phyloP scores from a whole-genome alignment of 2,329 filamentous ascomycete species.

The Fusarium sp. region DNA sequence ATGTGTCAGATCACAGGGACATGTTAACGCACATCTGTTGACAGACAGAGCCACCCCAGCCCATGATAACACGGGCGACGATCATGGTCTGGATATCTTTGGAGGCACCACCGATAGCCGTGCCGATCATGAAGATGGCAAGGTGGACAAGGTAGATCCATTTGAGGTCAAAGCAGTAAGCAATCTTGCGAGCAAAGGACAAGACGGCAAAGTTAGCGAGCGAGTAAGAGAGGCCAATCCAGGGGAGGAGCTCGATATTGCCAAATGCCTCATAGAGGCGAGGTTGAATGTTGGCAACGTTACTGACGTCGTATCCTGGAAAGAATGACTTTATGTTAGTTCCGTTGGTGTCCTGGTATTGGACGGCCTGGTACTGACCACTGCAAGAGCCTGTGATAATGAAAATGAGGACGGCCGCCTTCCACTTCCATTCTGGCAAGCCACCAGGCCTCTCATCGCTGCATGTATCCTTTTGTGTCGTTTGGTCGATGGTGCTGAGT shows the following conservation, averaged over 20 bases:
- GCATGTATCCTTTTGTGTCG: not conserved
- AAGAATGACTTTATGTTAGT: not conserved
- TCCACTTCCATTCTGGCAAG: not conserved
- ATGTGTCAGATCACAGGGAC: not conserved
- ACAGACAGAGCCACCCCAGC: not conserved
- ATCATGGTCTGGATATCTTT: constrained; percentile 1
- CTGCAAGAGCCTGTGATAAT: not conserved
- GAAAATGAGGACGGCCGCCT: not conserved
- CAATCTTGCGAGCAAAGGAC: constrained; percentile 49
- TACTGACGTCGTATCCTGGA: constrained; percentile 56
- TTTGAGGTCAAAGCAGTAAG: not conserved
- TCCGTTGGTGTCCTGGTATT: not conserved
- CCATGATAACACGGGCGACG: not conserved
- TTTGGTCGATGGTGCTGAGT: not conserved
- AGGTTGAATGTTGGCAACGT: constrained; percentile 66
- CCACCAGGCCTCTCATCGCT: not conserved
- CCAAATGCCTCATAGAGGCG: constrained; percentile 66
- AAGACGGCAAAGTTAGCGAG: constrained; percentile 50
- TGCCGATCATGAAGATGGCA: constrained; percentile 34
- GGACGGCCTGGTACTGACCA: not conserved
- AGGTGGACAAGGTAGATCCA: not conserved
- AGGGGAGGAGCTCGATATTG: constrained; percentile 53
- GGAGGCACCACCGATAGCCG: not conserved
- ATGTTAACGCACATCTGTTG: not conserved
- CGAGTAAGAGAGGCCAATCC: constrained; percentile 54